Conservation (phyloP, 805 yeast genomes). For the Saccharomycopsis sp. region DNA sequence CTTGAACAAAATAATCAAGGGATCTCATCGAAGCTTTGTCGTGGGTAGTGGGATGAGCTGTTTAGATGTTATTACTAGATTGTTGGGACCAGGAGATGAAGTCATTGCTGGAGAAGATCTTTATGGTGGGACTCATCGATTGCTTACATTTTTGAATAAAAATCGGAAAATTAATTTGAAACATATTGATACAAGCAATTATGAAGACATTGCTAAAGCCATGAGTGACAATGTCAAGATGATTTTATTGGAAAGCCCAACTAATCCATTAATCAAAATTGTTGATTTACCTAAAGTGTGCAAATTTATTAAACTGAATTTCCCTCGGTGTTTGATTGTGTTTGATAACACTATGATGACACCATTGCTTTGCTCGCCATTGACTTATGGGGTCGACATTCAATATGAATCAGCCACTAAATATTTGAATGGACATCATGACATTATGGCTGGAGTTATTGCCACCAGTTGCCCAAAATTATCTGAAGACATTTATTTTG, state of each 20-base stretch:
- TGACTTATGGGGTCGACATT: constrained; percentile 81
- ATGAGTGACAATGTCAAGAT: constrained; percentile 56
- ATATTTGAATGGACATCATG: constrained; percentile 91
- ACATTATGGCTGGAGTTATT: constrained; percentile 90
- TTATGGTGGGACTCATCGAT: constrained; percentile 89
- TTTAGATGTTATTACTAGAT: constrained; percentile 72
- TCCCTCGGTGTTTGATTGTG: constrained; percentile 65
- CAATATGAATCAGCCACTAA: constrained; percentile 94
- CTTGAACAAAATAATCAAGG: constrained; percentile 61
- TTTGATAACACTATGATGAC: constrained; percentile 98
- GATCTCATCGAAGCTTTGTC: constrained; percentile 69
- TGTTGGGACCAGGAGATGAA: constrained; percentile 75
- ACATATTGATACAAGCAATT: constrained; percentile 78
- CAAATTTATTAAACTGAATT: constrained; percentile 55
- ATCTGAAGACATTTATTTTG: constrained; percentile 64
- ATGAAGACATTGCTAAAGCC: constrained; percentile 50
- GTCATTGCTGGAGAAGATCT: constrained; percentile 92
- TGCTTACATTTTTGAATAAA: constrained; percentile 62
- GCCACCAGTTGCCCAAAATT: constrained; percentile 60
- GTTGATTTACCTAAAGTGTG: constrained; percentile 70
- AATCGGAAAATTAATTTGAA: constrained; percentile 58
- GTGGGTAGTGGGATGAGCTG: constrained; percentile 93
- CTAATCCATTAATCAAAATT: constrained; percentile 87
- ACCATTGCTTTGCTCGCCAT: constrained; percentile 77
- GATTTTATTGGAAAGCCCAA: constrained; percentile 86